Evolutionary conservation across 495 filamentous ascomycete species (phyloP), one percentile per base, ranked within the genome.

Genomic region (Penicillium mononematosum): DNA sequence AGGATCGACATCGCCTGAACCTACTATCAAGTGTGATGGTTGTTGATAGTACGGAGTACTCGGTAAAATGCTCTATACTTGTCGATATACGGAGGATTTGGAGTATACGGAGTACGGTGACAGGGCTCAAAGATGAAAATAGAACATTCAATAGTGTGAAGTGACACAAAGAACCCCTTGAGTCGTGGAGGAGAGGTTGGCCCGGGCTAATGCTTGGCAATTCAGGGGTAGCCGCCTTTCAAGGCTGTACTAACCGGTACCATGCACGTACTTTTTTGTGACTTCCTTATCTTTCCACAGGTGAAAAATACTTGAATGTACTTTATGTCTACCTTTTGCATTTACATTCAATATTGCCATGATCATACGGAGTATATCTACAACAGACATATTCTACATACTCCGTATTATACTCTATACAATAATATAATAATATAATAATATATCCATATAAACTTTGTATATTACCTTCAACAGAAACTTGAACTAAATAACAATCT

Each of bases 141-240:
- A 60, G 65, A 55, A 58, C 45, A 45, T 55, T 64, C 64, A 67
- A 62, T 67, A 69, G 64, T 66, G 31, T 24, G 29, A 50, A 51
- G 36, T 25, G 38, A 24, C 32, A 48, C 36, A 43, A 29, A 46
- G 24, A 52, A 47, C 27, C 64, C 66, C 66, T 69, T 69, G 66
- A 69, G 59, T 69, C 63, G 60, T 59, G 52, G 55, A 60, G 48
- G 45, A 36, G 50, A 52, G 39, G 55, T 56, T 56, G 25, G 54
- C 25, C 53, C 53, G n/a, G 20, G 48, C 20, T 25, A 29, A 50
- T 42, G 41, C 43, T 47, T 55, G 55, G 47, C 46, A 29, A 56
- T 56, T 63, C 60, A 63, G 60, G 60, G 60, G 60, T 62, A 62
- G 52, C 58, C 45, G 27, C 12, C 46, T 14, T 38, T 17, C 31